Conservation (phyloP, 331 rosid species). For the Stylosanthes scabra region DNA sequence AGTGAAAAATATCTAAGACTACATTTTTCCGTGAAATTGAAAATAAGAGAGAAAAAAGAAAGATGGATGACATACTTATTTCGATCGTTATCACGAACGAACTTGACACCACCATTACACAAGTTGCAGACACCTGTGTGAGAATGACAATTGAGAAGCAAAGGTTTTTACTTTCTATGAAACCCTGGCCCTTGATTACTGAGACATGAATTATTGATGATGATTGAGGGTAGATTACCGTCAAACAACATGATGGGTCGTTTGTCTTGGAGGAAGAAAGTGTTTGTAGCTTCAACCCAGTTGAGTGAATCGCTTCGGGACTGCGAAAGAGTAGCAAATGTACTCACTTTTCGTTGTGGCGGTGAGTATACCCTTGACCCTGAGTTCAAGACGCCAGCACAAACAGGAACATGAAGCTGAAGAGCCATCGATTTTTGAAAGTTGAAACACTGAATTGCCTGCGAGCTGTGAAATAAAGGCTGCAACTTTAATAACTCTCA, state of each 20-base stretch:
- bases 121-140: constrained; percentile 86
- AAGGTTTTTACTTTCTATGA: neutral
- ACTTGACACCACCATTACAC: constrained; percentile 94
- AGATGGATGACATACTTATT: constrained; percentile 52
- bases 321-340: constrained; percentile 62
- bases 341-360: constrained; percentile 35
- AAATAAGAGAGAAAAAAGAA: constrained; percentile 5
- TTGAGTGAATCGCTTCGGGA: constrained; percentile 41
- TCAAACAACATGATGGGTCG: constrained; percentile 96
- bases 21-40: neutral
- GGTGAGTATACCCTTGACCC: constrained; percentile 34
- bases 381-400: constrained; percentile 33
- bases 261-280: constrained; percentile 69
- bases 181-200: neutral
- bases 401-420: constrained; percentile 48
- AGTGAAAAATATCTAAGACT: neutral
- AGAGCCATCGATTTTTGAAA: constrained; percentile 55
- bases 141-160: constrained; percentile 11
- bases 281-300: constrained; percentile 78
- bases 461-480: neutral
- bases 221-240: constrained; percentile 47
- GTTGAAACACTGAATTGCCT: no score
- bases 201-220: neutral
- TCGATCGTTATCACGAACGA: constrained; percentile 82
- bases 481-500: neutral